Base-by-base conservation (phyloP, 441 rosid species). In the Kokia cookei region DNA sequence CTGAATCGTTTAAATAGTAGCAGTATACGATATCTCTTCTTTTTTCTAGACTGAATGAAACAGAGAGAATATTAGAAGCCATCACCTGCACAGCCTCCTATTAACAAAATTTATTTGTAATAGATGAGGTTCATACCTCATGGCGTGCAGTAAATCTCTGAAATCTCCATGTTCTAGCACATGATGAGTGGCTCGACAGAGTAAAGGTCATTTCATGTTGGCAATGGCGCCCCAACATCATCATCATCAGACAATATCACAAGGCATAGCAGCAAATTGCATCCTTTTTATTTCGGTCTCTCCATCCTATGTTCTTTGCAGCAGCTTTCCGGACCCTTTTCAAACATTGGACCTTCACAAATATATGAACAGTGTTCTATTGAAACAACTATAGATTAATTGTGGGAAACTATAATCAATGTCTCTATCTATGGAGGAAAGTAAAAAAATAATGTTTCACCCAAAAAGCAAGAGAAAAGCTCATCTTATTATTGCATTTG, bases 401-500 rank as follows among this genome's bases (percentile, higher is more conserved):
- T 19, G 5, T 55, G 57, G 55, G 57, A 13, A 51, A 51, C 57
- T 50, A 51, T n/a, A 51, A n/a, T 51, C 19, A 51, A 51, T 15
- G n/a, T 50, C 4, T 6, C 37, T 32, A 32, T 5, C 37, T 32
- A 32, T 32, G 6, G 37, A 32, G 37, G 37, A 5, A 32, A 32
- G 37, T 32, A 1, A 32, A 32, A 32, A 3, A 32, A 6, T n/a
- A 32, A 43, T 14, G 17, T 27, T 48, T 48, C 71, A 47, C 57
- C 37, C 57, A 19, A 65, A 32, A 43, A 24, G 70, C 55, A 24
- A 45, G 37, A 47, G 24, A 35, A 12, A 43, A 72, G 73, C 76
- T 75, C 12, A 61, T 50, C 69, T 48, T 75, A 17, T 75, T 75
- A 72, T 72, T 79, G 76, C 74, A 42, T 22, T 71, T 35, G 51